Evolutionary conservation across 768 basidiomycete genomes (phyloP).

Genomic region (Boletus bicolor): DNA sequence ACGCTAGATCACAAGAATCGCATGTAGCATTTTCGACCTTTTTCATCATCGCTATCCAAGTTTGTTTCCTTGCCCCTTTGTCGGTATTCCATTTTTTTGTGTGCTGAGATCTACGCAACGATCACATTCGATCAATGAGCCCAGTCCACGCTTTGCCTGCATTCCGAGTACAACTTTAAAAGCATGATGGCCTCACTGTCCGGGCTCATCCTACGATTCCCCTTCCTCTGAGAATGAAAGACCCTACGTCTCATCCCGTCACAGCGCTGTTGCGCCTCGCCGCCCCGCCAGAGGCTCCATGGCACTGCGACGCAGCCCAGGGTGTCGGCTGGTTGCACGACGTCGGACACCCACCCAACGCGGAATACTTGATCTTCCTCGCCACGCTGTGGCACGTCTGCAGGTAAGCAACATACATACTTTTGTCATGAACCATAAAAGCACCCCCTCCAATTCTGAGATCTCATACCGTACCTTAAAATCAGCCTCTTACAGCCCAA

Average conservation of each 20-base stretch:
- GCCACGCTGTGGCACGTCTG: constrained; percentile 82
- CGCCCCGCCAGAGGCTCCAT: background rate
- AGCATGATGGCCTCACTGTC: too few species aligned
- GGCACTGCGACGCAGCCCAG: constrained; percentile 12
- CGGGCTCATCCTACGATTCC: too few species aligned
- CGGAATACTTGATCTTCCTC: constrained; percentile 67
- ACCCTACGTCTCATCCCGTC: background rate
- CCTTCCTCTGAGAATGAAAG: background rate
- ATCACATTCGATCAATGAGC: background rate
- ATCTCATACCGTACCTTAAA: too few species aligned
- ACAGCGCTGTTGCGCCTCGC: background rate
- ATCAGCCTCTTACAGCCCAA: background rate
- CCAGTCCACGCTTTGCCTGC: too few species aligned
- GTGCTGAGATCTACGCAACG: background rate
- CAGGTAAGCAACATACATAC: constrained; percentile 39
- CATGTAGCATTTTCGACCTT: constrained; percentile 19
- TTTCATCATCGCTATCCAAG: constrained; percentile 6
- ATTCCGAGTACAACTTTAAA: too few species aligned
- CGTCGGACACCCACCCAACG: constrained; percentile 50
- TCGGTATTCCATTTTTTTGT: background rate
- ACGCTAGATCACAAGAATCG: background rate
- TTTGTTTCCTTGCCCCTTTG: background rate
- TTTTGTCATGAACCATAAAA: too few species aligned
- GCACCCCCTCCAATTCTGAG: too few species aligned
- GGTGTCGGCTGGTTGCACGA: constrained; percentile 56